Base-by-base conservation (phyloP, 1,284 basidiomycete species). In the Tremellales sp. region DNA sequence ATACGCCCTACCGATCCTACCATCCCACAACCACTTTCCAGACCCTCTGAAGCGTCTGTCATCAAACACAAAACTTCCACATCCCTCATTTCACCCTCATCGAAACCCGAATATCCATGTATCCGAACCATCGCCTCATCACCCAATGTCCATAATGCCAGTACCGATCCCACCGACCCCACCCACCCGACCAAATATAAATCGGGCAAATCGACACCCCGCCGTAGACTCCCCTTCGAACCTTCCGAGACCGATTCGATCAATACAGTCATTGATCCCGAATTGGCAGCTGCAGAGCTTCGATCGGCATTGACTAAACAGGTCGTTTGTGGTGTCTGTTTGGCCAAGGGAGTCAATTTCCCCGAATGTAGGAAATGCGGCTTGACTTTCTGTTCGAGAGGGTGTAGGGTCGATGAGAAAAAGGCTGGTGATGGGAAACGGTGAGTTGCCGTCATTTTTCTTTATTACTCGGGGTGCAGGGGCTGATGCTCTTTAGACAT, bases 281-380 rank as follows among this genome's bases (percentile, higher is more conserved):
- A 22, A 46, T 43, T 19, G 26, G 33, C 1, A 13, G 56, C 43
- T 33, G 50, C 46, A 2, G 52, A 49, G 21, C 54, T 61, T 63
- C 4, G 68, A 72, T 46, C 52, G 68, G 13, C 65, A 2, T 43
- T 72, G 47, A 72, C 70, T 1, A 70, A 70, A 42, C 63, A 68
- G 40, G 62, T 66, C 12, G 51, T 44, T 7, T 72, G 70, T 49
- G 58, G 60, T 5, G 67, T 72, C 2, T 72, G 70, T 48, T 50
- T 46, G 7, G 57, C 59, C 7, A 49, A 58, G 10, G 70, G 70
- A 2, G 60, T 71, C 40, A 72, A 72, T 50, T 71, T 70, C 37
- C 70, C 70, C 15, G 65, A 68, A 48, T 72, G 70, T 39, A 58
- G 68, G 47, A 67, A 65, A 48, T 72, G 70, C 46, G 65, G 66